Conservation (phyloP, 768 basidiomycete species). For the Nevesoporus exiguus region DNA sequence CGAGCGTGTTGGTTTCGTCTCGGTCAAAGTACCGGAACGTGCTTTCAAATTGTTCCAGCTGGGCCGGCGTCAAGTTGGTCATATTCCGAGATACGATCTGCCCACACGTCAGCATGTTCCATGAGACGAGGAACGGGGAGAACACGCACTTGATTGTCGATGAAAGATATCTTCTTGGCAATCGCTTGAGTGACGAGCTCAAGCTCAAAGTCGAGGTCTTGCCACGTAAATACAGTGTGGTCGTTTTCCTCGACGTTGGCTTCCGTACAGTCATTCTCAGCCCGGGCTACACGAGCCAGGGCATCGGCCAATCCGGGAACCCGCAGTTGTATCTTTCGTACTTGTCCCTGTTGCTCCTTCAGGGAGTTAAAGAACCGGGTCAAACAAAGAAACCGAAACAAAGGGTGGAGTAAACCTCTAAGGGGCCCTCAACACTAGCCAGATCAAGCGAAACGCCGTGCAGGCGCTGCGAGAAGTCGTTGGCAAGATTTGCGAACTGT, state of each 20-base stretch:
- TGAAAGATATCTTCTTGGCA: conserved; percentile 88
- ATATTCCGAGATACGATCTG: conserved; percentile 92
- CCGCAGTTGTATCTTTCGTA: conserved; percentile 60
- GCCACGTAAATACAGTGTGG: conserved; percentile 84
- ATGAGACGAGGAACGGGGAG: neutral
- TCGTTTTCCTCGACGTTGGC: conserved; percentile 98
- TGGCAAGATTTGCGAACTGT: conserved; percentile 73
- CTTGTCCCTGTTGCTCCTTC: conserved; percentile 72
- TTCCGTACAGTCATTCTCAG: conserved; percentile 72
- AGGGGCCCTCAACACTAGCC: conserved; percentile 67
- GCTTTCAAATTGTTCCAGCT: conserved; percentile 93
- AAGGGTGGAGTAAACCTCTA: conserved; percentile 52
- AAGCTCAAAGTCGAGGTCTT: conserved; percentile 89
- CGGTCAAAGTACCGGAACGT: conserved; percentile 98
- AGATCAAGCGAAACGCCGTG: conserved; percentile 67
- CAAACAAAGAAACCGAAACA: conserved; percentile 5
- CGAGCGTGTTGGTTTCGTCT: conserved; percentile 87
- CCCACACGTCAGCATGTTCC: conserved; percentile 7
- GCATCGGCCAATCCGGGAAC: conserved; percentile 62
- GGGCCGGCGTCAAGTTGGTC: conserved; percentile 93
- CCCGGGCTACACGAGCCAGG: conserved; percentile 51
- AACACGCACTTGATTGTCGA: conserved; percentile 81
- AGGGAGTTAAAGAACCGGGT: neutral
- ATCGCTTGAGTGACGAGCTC: conserved; percentile 78
- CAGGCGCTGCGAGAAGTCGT: conserved; percentile 68